phyloP scores from a whole-genome alignment of 345 rosid genomes.

The Camelina hispida region DNA sequence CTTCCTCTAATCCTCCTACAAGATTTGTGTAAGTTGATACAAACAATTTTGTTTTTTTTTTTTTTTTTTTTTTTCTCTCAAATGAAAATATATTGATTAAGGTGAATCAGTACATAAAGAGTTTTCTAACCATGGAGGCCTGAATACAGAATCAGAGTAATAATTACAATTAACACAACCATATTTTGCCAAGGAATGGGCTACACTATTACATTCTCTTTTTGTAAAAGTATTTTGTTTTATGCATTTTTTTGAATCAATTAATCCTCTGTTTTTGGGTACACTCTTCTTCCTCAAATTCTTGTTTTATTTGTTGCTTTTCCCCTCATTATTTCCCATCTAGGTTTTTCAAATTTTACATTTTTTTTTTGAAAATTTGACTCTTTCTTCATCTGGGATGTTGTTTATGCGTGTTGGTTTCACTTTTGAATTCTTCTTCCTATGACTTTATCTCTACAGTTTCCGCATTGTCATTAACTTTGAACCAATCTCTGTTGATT shows the following conservation, averaged over 20 bases:
- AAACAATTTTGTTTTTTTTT: slow-evolving; percentile 11
- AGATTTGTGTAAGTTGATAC: slow-evolving; percentile 28
- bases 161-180: too few species aligned
- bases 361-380: slow-evolving; percentile 13
- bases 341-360: slow-evolving; percentile 3
- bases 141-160: too few species aligned
- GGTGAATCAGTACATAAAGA: too few species aligned
- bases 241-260: slow-evolving; percentile 4
- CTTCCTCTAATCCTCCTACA: slow-evolving; percentile 14
- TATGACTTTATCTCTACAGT: slow-evolving; percentile 4
- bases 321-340: background rate
- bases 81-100: too few species aligned
- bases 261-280: slow-evolving; percentile 21
- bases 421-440: slow-evolving; percentile 37
- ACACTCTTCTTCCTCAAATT: slow-evolving; percentile 15
- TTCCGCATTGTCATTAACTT: slow-evolving; percentile 27
- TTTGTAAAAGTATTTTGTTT: too few species aligned
- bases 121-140: too few species aligned
- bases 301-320: background rate
- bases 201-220: too few species aligned
- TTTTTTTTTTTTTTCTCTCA: too few species aligned
- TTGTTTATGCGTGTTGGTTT: slow-evolving; percentile 40
- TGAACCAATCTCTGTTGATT: slow-evolving; percentile 5
- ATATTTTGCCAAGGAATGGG: too few species aligned
- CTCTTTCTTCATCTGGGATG: slow-evolving; percentile 30